phyloP scores from a whole-genome alignment of 306 rosid species.

The Malus sylvestris region DNA sequence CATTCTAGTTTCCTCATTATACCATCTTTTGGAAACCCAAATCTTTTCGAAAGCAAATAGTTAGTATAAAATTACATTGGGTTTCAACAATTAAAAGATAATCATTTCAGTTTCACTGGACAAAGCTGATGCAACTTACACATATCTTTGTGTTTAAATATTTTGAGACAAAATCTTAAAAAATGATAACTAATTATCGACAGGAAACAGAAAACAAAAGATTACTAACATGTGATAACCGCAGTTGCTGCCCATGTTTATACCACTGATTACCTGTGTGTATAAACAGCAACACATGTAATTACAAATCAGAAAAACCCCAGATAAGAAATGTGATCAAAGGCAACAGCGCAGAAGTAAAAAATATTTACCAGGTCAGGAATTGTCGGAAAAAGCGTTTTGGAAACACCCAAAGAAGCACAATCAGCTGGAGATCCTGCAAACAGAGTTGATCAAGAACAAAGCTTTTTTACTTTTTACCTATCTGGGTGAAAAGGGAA shows the following conservation, averaged over 20 bases:
- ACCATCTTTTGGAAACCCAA: background rate
- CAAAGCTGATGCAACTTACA: background rate
- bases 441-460: background rate
- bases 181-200: background rate
- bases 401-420: slow-evolving; percentile 75
- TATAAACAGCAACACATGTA: slow-evolving; percentile 1
- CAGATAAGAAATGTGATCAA: background rate
- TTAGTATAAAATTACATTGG: background rate
- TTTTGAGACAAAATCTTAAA: background rate
- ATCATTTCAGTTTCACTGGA: background rate
- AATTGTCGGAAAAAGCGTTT: slow-evolving; percentile 54
- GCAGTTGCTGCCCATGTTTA: slow-evolving; percentile 88
- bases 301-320: slow-evolving; percentile 5
- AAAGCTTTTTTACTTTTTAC: background rate
- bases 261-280: slow-evolving; percentile 85
- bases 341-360: background rate
- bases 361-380: slow-evolving; percentile 57
- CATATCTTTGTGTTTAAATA: background rate
- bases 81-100: background rate
- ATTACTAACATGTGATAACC: slow-evolving; percentile 74
- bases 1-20: background rate
- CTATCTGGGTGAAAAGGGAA: background rate
- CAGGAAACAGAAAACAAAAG: background rate
- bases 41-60: background rate
- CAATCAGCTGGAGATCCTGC: slow-evolving; percentile 96